Conservation (phyloP, 1,139 yeast species). For the Saccharomyces hybrid region DNA sequence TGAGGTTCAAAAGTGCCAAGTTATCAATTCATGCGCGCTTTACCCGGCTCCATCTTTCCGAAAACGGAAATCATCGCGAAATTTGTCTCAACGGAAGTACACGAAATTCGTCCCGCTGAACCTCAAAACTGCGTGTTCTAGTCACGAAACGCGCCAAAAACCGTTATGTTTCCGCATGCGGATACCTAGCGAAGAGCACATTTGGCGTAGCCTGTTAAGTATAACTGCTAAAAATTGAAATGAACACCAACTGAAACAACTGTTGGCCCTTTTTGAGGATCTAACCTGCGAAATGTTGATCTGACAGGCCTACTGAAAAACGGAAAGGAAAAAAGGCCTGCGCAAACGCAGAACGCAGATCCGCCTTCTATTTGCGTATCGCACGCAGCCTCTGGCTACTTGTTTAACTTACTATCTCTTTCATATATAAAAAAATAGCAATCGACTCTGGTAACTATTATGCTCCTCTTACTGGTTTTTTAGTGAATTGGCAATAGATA, state of each 20-base stretch:
- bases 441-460: not conserved
- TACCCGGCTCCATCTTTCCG: not conserved
- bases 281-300: not conserved
- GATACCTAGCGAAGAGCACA: not conserved
- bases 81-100: not conserved
- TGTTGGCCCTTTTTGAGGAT: not conserved
- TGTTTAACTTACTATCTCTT: not conserved
- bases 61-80: not conserved
- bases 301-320: not conserved
- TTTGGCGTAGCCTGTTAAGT: not conserved
- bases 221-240: not conserved
- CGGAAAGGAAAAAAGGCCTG: not conserved
- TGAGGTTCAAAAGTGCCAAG: not conserved
- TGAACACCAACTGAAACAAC: not conserved
- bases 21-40: not conserved
- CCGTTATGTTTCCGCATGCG: not conserved
- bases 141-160: conserved; percentile 1
- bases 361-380: not conserved
- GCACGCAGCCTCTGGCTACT: not conserved
- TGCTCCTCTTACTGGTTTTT: not conserved
- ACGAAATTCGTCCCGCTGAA: not conserved
- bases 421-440: not conserved
- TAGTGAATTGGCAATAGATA: not conserved
- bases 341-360: not conserved
- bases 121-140: not conserved